Base-by-base conservation (phyloP, 225 moss, liverwort and hornwort genomes). In the Pleurozium schreberi region DNA sequence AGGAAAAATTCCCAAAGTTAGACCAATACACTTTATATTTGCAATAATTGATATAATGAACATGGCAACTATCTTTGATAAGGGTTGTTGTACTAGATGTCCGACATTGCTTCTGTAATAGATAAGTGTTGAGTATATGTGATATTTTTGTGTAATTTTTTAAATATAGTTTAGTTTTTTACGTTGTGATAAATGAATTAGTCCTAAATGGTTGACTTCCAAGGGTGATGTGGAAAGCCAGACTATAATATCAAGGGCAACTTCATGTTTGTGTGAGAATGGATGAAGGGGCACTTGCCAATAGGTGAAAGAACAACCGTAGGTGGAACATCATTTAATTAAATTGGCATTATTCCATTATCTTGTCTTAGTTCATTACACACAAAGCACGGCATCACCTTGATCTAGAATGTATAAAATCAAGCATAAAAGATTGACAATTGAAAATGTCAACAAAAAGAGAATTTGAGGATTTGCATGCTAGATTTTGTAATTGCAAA, bases 31-130 rank as follows among this genome's bases (percentile, higher is more conserved):
- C 19, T 14, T 52, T 76, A 5, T 34, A 76, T 52, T 52, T 52
- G 1, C 4, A 22, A 22, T 34, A 49, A 52, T 76, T 31, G 21
- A 8, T 52, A 34, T 34, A 22, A 13, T 21, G 50, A 52, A 52
- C 3, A 9, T 34, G 8, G 34, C 12, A 21, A 31, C 22, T 52
- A 34, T 8, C 21, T 34, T 75, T 75, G 47, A 49, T 42, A 2
- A 70, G 3, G 3, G 15, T 43, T 71, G 15, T 71, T 1, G 18
- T 30, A 47, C 3, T 47, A 4, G 6, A 47, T 4, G 0, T 74
- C 3, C 47, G 1, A 6, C 8, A 4, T 74, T 1, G 2, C 5
- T 30, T 74, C 11, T 11, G 1, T 18, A 4, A 30, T 71, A 27
- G 3, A 43, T 5, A 71, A 43, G 27, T 43, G 15, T 70, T 2